Conservation (phyloP, 441 rosid genomes). For the Breynia disticha region DNA sequence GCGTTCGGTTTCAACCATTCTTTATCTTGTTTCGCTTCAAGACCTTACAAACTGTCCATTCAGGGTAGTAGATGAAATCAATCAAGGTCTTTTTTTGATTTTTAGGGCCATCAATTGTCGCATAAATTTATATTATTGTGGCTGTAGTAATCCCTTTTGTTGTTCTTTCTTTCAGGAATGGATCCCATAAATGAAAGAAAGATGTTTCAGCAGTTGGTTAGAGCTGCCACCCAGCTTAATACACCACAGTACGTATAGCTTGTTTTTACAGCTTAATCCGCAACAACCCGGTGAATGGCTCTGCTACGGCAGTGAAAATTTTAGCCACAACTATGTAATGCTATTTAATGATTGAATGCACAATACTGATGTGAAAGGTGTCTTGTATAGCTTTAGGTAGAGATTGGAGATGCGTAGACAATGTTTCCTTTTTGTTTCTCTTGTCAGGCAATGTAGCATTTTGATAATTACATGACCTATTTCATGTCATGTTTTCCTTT, state of each 20-base stretch:
- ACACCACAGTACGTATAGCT: conserved; percentile 79
- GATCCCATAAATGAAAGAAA: conserved; percentile 94
- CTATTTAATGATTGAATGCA: no score
- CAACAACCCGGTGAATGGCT: no score
- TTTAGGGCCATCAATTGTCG: neutral
- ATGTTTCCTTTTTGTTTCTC: no score
- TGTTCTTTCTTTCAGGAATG: conserved; percentile 52
- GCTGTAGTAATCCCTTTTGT: conserved; percentile 6
- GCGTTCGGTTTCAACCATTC: conserved; percentile 88
- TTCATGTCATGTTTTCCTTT: no score
- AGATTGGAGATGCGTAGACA: no score
- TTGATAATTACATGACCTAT: no score
- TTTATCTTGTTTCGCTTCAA: conserved; percentile 95
- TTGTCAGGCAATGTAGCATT: no score
- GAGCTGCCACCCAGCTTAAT: conserved; percentile 89
- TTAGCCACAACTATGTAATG: no score
- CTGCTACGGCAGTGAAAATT: no score
- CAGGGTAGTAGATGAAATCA: conserved; percentile 93
- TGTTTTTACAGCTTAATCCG: no score
- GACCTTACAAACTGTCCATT: conserved; percentile 96
- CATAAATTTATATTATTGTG: neutral
- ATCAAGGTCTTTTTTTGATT: conserved; percentile 58
- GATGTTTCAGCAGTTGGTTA: conserved; percentile 96
- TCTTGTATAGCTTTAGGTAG: no score
- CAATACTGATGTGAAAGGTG: no score